phyloP scores from a whole-genome alignment of 371 early-diverging fungal genomes.

The Apophysomyces elegans region DNA sequence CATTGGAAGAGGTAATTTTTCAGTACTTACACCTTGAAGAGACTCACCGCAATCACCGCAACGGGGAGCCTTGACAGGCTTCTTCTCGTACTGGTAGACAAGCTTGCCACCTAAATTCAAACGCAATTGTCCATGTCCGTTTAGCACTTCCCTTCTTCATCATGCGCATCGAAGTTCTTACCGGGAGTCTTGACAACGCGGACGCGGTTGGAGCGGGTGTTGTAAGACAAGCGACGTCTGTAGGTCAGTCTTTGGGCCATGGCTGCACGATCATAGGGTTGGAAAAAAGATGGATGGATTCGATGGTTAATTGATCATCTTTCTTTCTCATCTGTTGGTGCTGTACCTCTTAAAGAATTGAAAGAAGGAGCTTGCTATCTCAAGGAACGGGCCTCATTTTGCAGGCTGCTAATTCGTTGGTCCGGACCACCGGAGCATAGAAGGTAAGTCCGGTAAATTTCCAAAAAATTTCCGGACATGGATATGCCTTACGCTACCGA shows the following conservation, averaged over 20 bases:
- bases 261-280: conserved; percentile 12
- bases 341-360: conserved; percentile 9
- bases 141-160: too few species aligned
- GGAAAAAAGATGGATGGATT: background rate
- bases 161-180: conserved; percentile 20
- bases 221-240: conserved; percentile 97
- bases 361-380: conserved; percentile 1
- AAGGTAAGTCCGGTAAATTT: background rate
- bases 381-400: background rate
- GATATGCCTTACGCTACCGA: too few species aligned
- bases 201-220: conserved; percentile 98
- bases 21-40: conserved; percentile 83
- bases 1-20: background rate
- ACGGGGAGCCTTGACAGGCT: conserved; percentile 90
- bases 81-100: conserved; percentile 90
- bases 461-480: too few species aligned
- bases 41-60: conserved; percentile 97
- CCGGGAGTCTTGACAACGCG: conserved; percentile 97
- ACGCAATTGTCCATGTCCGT: too few species aligned
- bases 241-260: conserved; percentile 96
- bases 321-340: background rate
- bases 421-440: background rate
- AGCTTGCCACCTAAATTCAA: conserved; percentile 80
- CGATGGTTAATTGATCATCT: conserved; percentile 8
- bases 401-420: background rate